phyloP scores from a whole-genome alignment of 306 rosid genomes.

The Gleditsia sinensis region DNA sequence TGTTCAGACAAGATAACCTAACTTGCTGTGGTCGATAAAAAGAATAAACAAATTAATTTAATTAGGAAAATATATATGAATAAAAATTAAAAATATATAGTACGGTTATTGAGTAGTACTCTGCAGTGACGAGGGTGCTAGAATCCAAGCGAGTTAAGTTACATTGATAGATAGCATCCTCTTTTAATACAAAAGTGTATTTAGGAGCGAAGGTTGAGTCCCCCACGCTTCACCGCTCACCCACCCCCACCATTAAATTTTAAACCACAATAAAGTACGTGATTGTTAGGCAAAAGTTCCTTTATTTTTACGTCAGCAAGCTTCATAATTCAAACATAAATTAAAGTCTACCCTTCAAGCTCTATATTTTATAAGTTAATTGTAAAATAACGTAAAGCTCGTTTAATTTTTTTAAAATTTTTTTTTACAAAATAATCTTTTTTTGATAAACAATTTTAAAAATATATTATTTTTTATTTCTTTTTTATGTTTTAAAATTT shows the following conservation, averaged over 20 bases:
- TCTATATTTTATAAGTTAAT: neutral
- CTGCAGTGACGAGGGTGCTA: constrained; percentile 5
- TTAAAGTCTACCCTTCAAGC: too few relatives aligned
- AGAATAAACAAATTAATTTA: too few relatives aligned
- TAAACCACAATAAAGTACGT: neutral
- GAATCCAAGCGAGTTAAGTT: constrained; percentile 36
- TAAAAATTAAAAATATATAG: too few relatives aligned
- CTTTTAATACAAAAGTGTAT: constrained; percentile 20
- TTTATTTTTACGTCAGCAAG: neutral
- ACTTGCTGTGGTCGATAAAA: neutral
- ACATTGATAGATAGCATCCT: neutral
- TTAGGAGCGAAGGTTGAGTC: neutral
- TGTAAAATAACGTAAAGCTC: too few relatives aligned
- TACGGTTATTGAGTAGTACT: too few relatives aligned
- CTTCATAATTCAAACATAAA: neutral
- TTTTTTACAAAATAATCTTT: too few relatives aligned
- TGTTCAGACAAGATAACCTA: too few relatives aligned
- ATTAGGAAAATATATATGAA: too few relatives aligned
- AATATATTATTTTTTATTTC: too few relatives aligned
- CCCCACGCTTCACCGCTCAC: neutral
- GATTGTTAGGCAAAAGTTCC: neutral
- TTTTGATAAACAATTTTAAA: too few relatives aligned
- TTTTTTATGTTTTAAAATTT: too few relatives aligned
- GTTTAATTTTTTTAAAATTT: too few relatives aligned
- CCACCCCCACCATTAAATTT: neutral